Percentiles rank a stretch among this genome's conserved stretches.
Conservation (phyloP, 2,329 filamentous ascomycete genomes). For the Cladosporium colombiae region DNA sequence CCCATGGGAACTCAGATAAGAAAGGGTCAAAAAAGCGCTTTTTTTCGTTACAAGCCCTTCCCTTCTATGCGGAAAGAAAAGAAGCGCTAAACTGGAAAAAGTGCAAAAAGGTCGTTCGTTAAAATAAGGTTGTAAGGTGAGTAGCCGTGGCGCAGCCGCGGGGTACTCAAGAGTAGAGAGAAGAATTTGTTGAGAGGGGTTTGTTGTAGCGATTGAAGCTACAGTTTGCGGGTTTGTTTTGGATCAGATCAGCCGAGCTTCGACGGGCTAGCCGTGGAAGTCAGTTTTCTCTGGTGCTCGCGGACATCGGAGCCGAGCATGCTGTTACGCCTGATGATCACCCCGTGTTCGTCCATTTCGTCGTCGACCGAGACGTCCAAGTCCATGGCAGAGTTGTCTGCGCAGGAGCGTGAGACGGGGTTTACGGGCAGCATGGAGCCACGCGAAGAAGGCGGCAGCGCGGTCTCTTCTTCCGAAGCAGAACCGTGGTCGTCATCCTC, state of each 20-base stretch:
- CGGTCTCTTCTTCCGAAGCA: slow-evolving; percentile 21
- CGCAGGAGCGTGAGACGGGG: slow-evolving; percentile 31
- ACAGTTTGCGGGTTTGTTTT: neutral
- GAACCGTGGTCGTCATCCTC: slow-evolving; percentile 50
- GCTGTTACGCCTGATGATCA: slow-evolving; percentile 38
- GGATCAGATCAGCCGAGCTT: slow-evolving; percentile 16
- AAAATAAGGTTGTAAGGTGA: slow-evolving; percentile 8
- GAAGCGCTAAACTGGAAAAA: slow-evolving; percentile 11
- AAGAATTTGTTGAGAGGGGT: slow-evolving; percentile 1
- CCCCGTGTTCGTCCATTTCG: slow-evolving; percentile 38
- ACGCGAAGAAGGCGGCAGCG: slow-evolving; percentile 20
- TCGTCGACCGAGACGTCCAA: slow-evolving; percentile 40
- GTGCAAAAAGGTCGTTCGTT: slow-evolving; percentile 2
- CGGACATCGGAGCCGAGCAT: slow-evolving; percentile 30
- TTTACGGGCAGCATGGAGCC: slow-evolving; percentile 32
- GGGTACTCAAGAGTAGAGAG: slow-evolving; percentile 1
- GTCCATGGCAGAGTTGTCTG: slow-evolving; percentile 39
- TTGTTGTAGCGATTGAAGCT: neutral
- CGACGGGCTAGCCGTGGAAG: slow-evolving; percentile 18
- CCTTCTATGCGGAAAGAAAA: neutral
- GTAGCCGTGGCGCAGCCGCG: slow-evolving; percentile 10
- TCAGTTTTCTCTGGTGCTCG: slow-evolving; percentile 12
- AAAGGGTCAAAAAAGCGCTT: neutral
- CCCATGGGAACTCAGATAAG: neutral
- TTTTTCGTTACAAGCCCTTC: slow-evolving; percentile 5